Evolutionary conservation across 768 basidiomycete species (phyloP), one percentile per base, ranked within the genome.

Genomic region (Tephrocybe sp.): DNA sequence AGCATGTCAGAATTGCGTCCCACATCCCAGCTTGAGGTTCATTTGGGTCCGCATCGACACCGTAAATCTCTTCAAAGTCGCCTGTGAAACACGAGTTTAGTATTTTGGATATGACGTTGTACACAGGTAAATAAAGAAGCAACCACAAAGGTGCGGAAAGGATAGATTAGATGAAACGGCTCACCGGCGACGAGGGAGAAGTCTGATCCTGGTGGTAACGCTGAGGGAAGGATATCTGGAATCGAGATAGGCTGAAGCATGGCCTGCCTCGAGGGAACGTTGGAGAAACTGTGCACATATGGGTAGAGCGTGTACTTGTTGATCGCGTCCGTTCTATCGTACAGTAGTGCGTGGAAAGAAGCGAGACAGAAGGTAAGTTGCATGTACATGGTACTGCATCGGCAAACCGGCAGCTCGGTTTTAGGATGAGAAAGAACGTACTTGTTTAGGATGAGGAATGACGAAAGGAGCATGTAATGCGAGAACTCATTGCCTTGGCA

Each of bases 401-500:
- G n/a, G n/a, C n/a, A n/a, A n/a, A n/a, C n/a, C n/a, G n/a, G n/a
- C n/a, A 19, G 12, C 31, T 36, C 13, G 26, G 26, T 22, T 6
- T 16, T 36, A n/a, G 38, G 15, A 37, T 41, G 31, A 39, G 28
- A 19, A 13, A 15, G 44, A 40, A 37, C 78, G 9, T 58, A 92
- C 93, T 79, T 79, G 63, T 98, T 98, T 41, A 98, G 72, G 16
- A 97, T 83, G 64, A 88, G 89, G 62, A 86, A 87, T 4, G 95
- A 97, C 2, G 89, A 76, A 4, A 98, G 81, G 11, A 98, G 78
- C 93, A 95, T 96, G 67, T 92, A 92, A 56, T 95, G 89, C 26
- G 91, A 93, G 64, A 97, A 97, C 67, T 98, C 95, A 63, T 97
- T 97, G 18, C 89, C 94, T 66, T 96, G 94, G 55, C 89, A 92